A percentile compares a stretch with the other conserved stretches of the same genome.
Evolutionary conservation across 352 stramenopile species (phyloP).

Genomic region (Phytophthora pinifolia): DNA sequence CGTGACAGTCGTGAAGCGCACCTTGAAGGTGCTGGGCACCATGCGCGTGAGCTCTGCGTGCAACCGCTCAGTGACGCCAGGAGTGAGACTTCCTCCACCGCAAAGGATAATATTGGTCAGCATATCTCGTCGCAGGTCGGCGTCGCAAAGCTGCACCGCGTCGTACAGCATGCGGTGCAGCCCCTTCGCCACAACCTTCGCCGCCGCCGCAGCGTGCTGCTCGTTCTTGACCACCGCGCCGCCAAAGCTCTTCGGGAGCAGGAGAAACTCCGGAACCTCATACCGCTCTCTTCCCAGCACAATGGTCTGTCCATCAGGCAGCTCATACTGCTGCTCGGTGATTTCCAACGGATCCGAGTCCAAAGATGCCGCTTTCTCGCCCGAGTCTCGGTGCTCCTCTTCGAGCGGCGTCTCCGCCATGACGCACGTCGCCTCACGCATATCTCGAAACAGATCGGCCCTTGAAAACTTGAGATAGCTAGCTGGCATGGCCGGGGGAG

Average conservation of each 20-base stretch:
- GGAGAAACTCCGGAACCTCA: conserved; percentile 72
- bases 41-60: conserved; percentile 75
- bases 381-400: conserved; percentile 34
- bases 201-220: conserved; percentile 43
- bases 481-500: conserved; percentile 49
- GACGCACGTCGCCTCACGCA: conserved; percentile 64
- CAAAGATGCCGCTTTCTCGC: conserved; percentile 19
- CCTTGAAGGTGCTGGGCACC: conserved; percentile 84
- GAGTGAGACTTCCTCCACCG: conserved; percentile 72
- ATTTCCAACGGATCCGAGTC: conserved; percentile 22
- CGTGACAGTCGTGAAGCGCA: conserved; percentile 82
- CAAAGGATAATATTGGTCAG: conserved; percentile 88
- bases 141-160: conserved; percentile 79
- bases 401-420: conserved; percentile 52
- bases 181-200: conserved; percentile 58
- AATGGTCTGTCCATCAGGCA: conserved; percentile 76
- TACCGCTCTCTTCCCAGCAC: conserved; percentile 70
- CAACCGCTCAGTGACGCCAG: conserved; percentile 78
- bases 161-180: conserved; percentile 84
- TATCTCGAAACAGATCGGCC: conserved; percentile 71
- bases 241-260: conserved; percentile 66
- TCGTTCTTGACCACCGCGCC: conserved; percentile 48
- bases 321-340: conserved; percentile 60
- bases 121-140: conserved; percentile 82
- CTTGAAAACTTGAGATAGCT: conserved; percentile 80